Percentiles rank a stretch among this genome's conserved stretches.
Conservation (phyloP, 257 asterid species). For the Capsicum rhomboideum region DNA sequence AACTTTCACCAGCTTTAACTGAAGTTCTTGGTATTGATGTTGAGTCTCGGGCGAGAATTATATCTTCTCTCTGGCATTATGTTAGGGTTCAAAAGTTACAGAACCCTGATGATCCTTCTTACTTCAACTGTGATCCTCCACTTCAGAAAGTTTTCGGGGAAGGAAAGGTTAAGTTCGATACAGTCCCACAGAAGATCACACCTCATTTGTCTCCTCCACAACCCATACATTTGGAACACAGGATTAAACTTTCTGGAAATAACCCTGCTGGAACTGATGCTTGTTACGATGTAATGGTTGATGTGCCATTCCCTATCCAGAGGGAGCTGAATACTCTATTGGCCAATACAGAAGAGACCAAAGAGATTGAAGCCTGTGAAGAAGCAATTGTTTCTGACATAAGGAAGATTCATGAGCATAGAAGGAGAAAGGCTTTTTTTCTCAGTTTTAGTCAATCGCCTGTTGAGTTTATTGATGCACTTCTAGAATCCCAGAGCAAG, state of each 20-base stretch:
- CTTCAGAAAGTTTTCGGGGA: constrained; percentile 90
- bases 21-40: too few relatives aligned
- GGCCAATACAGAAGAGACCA: constrained; percentile 81
- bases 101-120: constrained; percentile 75
- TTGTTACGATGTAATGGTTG: constrained; percentile 81
- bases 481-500: constrained; percentile 83
- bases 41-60: too few relatives aligned
- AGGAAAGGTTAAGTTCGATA: constrained; percentile 56
- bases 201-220: constrained; percentile 20
- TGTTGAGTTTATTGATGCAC: constrained; percentile 76
- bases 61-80: constrained; percentile 1
- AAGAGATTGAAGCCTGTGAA: constrained; percentile 90
- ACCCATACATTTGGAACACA: constrained; percentile 80
- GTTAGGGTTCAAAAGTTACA: constrained; percentile 90
- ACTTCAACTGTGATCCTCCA: constrained; percentile 80
- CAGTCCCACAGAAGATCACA: constrained; percentile 78
- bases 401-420: too few relatives aligned
- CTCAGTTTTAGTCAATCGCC: too few relatives aligned
- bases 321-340: constrained; percentile 77
- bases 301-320: constrained; percentile 90
- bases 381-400: constrained; percentile 31
- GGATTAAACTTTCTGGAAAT: constrained; percentile 81
- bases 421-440: too few relatives aligned
- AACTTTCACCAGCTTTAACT: too few relatives aligned
- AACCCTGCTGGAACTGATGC: constrained; percentile 78